A percentile compares a stretch with the other conserved stretches of the same genome.
Evolutionary conservation across 495 filamentous ascomycete genomes (phyloP).

Genomic region (Monascus purpureus): DNA sequence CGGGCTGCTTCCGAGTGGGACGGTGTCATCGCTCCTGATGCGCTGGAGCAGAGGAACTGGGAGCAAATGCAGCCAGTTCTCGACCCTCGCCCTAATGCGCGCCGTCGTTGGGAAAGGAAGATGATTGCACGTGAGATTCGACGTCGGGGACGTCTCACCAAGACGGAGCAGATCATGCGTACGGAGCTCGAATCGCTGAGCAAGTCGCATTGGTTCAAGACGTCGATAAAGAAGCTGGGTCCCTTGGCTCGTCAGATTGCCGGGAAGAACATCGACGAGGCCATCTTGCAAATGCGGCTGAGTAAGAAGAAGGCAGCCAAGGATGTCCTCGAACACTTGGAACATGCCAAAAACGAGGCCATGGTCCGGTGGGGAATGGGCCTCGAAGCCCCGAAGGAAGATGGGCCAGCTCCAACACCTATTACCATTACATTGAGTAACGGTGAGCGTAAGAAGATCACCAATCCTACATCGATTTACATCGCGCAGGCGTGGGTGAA

Average conservation of each 20-base stretch:
- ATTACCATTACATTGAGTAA: constrained; percentile 23
- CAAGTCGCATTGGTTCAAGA: constrained; percentile 57
- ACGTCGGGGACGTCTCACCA: constrained; percentile 50
- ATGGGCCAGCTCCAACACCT: constrained; percentile 8
- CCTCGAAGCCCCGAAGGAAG: constrained; percentile 22
- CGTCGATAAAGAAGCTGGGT: constrained; percentile 77
- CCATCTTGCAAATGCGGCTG: constrained; percentile 89
- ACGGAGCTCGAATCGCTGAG: constrained; percentile 56
- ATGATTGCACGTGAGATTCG: constrained; percentile 62
- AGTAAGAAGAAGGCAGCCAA: constrained; percentile 83
- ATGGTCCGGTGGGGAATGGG: constrained; percentile 75
- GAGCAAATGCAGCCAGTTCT: constrained; percentile 39
- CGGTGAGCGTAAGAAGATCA: constrained; percentile 42
- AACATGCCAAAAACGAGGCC: constrained; percentile 63
- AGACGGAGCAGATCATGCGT: constrained; percentile 45
- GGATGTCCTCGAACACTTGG: constrained; percentile 63
- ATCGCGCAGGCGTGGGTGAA: constrained; percentile 86
- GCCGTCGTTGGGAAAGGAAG: constrained; percentile 65
- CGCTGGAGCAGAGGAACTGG: constrained; percentile 26
- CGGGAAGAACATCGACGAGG: constrained; percentile 84
- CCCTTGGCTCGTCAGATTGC: constrained; percentile 72
- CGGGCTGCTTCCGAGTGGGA: too few species aligned
- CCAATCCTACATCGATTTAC: constrained; percentile 64
- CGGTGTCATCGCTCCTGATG: constrained; percentile 4
- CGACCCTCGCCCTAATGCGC: constrained; percentile 53